Evolutionary conservation across 441 rosid species (phyloP), one percentile per base, ranked within the genome.

Genomic region (Brassica balearica): DNA sequence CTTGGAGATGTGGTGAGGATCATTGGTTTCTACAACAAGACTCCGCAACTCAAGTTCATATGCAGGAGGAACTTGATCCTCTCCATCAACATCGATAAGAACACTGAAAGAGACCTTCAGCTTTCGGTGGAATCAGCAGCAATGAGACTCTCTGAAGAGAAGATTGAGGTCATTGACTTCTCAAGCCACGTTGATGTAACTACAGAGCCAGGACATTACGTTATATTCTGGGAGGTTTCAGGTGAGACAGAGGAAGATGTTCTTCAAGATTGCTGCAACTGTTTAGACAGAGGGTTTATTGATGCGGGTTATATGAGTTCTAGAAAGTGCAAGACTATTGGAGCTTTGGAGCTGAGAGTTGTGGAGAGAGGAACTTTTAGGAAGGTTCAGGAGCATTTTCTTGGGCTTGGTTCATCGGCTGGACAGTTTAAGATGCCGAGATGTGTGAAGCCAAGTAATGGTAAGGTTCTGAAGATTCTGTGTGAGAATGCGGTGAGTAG

Each of bases 361-460:
- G 76, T 94, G 38, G 59, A 68, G 14, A 89, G 75, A 38, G 99
- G 98, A 82, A 87, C 99, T 0, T 94, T 92, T 81, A 83, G 81
- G 81, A 89, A 88, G 88, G 79, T 96, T 75, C 78, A 93, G 29
- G 89, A 91, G 51, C 91, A 94, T 86, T 91, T 82, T 83, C 74
- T 94, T 4, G 92, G 89, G 6, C 76, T 92, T 17, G 99, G 99
- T 46, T 77, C 90, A 1, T 93, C 91, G 0, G 90, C 88, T 65
- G 95, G 90, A 80, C 99, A 96, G 85, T 96, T 88, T 76, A 96
- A 96, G 79, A 91, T 91, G 7, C 98, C 99, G 0, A 78, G 99
- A 58, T 93, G 93, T 62, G 81, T 96, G 9, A 88, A 90, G 19
- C 82, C 88, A 1, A 15, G 63, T 10, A 92, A 93, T 81, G 80